Conservation (phyloP, 208 protist species). For the Hexamita inflata region DNA sequence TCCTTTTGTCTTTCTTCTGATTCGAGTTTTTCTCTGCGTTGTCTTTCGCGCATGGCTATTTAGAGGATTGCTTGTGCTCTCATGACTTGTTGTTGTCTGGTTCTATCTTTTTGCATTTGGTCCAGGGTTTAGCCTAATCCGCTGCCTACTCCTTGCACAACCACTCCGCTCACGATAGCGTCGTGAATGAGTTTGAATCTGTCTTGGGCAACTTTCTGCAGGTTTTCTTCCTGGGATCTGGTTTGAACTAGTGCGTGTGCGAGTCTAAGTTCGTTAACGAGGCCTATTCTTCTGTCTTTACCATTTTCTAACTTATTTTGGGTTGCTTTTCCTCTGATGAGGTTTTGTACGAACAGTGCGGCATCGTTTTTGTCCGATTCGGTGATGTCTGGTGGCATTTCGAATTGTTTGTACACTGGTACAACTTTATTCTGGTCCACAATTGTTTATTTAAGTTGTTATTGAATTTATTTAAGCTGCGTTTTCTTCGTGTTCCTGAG, state of each 20-base stretch:
- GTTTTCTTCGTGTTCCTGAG: too few relatives aligned
- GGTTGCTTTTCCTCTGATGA: not conserved
- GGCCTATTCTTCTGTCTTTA: slow-evolving; percentile 9
- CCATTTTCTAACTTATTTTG: slow-evolving; percentile 8
- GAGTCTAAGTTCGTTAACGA: slow-evolving; percentile 4
- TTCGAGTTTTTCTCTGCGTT: not conserved
- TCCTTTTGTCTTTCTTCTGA: not conserved
- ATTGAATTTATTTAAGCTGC: too few relatives aligned
- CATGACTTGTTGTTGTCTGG: not conserved
- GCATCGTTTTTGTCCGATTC: too few relatives aligned
- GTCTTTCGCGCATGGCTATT: not conserved
- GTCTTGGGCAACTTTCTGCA: not conserved
- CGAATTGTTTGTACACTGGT: too few relatives aligned
- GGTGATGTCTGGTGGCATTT: too few relatives aligned
- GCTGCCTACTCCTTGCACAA: not conserved
- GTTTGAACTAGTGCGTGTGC: slow-evolving; percentile 6
- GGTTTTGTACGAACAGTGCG: slow-evolving; percentile 16
- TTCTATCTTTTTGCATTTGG: not conserved
- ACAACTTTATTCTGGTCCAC: too few relatives aligned
- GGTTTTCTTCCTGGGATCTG: not conserved
- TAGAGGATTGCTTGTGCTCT: slow-evolving; percentile 17
- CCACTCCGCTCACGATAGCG: not conserved
- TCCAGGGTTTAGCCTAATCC: not conserved
- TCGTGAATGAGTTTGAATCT: not conserved
- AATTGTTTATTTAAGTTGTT: too few relatives aligned